Conservation (phyloP, 441 rosid genomes). For the Adansonia gregorii region DNA sequence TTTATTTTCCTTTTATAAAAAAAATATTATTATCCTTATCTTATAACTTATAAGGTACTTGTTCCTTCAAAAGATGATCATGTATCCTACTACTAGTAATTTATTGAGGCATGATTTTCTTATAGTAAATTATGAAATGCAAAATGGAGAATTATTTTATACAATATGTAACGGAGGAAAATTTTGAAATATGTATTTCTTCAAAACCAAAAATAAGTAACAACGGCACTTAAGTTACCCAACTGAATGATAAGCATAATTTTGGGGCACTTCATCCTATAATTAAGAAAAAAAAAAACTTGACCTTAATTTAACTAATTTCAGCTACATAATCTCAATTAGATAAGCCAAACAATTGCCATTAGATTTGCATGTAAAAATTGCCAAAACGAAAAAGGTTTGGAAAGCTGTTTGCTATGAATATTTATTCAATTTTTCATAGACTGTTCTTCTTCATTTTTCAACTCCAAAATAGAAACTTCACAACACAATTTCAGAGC, state of each 20-base stretch:
- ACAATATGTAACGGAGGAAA: too few species aligned
- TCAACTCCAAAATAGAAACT: neutral
- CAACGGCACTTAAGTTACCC: neutral
- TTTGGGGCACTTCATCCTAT: neutral
- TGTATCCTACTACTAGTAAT: too few species aligned
- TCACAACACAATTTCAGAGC: neutral
- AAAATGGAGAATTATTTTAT: too few species aligned
- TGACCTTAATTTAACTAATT: neutral
- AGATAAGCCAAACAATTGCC: neutral
- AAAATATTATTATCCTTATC: too few species aligned
- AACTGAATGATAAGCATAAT: neutral
- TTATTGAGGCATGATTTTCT: too few species aligned
- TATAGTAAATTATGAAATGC: too few species aligned
- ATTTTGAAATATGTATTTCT: too few species aligned
- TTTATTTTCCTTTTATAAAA: too few species aligned
- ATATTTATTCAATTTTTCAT: neutral
- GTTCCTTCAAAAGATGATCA: too few species aligned
- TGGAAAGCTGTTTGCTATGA: neutral
- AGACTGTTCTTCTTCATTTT: neutral
- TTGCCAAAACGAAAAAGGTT: neutral
- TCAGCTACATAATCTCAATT: neutral
- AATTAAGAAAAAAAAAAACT: neutral
- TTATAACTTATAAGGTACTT: too few species aligned
- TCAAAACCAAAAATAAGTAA: too few species aligned
- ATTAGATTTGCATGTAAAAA: neutral